Base-by-base conservation (phyloP, 1,284 basidiomycete genomes). In the Fistulina hepatica region DNA sequence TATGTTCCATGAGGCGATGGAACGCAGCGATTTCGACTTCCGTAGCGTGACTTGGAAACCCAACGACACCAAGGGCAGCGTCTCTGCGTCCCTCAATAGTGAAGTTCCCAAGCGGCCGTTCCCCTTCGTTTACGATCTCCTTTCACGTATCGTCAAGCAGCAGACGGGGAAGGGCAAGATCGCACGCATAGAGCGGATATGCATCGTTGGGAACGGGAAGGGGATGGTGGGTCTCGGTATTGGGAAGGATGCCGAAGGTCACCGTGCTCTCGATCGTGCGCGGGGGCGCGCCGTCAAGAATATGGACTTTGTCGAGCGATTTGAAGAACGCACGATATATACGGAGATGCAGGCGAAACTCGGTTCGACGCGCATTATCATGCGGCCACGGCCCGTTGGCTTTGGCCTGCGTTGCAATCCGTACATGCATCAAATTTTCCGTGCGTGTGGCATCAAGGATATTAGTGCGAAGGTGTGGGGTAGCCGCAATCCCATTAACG, bases 371-470 rank as follows among this genome's bases (percentile, higher is more conserved):
- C 72, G 72, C 45, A 71, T 97, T 44, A 73, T 84, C 45, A 63
- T 97, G 53, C 74, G 93, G 32, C 90, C 90, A 0, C 71, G 94
- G 37, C 93, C 94, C 9, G 80, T 91, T 42, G 93, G 94, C 3
- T 97, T 97, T 57, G 94, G 94, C 8, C 65, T 98, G 35, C 75
- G 82, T 47, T 90, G 88, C 52, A 91, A 94, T 47, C 90, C 89
- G 6, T 75, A 83, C 50, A 67, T 97, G 38, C 92, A 97, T 60
- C 73, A 80, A 50, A 71, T 98, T 36, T 73, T 93, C 52, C 84
- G 88, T 50, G 90, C 92, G 0, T 91, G 88, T 2, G 94, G 94
- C 9, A 89, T 97, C 63, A 85, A 89, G 56, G 94, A 98, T 59
- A 73, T 88, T 32, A 89, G 83, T 48, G 94, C 89, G 20, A 93